Conservation (phyloP, 208 protist species). For the Tetramitus jugosus region DNA sequence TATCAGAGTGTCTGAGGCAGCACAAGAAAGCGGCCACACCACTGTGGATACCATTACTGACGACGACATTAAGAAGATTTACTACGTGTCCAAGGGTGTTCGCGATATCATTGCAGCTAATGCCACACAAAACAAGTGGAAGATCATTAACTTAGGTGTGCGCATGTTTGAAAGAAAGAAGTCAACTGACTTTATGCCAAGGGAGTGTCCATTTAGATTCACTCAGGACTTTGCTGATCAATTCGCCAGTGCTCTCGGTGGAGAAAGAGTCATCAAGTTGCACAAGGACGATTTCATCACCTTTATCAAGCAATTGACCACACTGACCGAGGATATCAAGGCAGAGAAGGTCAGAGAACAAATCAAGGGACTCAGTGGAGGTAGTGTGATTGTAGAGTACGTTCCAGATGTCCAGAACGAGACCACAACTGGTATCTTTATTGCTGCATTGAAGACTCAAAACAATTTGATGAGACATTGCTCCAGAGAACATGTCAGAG, state of each 20-base stretch:
- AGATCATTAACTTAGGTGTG: constrained; percentile 9
- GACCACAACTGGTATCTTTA: not conserved
- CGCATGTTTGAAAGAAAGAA: not conserved
- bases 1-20: not conserved
- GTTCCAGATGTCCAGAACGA: not conserved
- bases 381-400: not conserved
- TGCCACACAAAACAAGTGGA: not conserved
- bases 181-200: constrained; percentile 1
- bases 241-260: not conserved
- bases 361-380: not conserved
- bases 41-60: not conserved
- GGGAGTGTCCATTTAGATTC: constrained; percentile 1
- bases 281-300: not conserved
- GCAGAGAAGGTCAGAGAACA: not conserved
- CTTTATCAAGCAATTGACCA: not conserved
- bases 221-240: not conserved
- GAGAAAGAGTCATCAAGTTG: not conserved
- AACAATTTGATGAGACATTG: not conserved
- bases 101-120: not conserved
- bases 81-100: not conserved
- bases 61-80: not conserved
- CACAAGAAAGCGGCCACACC: not conserved
- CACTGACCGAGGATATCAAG: not conserved
- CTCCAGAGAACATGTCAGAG: not conserved
- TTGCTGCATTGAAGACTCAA: not conserved